Evolutionary conservation across 768 basidiomycete species (phyloP).

Genomic region (Bullera alba): DNA sequence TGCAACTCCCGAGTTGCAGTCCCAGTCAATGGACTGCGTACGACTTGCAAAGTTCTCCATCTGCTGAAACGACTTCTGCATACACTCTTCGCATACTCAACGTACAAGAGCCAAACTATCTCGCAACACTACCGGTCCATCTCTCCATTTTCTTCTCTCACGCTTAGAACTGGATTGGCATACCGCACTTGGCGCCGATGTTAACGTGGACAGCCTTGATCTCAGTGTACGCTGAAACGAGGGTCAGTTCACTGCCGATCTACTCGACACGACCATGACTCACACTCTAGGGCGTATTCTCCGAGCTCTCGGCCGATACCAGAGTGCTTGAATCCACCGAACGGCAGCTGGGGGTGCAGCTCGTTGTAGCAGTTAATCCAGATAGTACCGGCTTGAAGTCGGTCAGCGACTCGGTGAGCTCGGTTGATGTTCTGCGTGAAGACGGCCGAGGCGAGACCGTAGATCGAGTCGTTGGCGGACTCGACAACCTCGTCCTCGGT

Average conservation of each 20-base stretch:
- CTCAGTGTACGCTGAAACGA: conserved; percentile 46
- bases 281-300: conserved; percentile 61
- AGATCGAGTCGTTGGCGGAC: conserved; percentile 78
- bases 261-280: neutral
- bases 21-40: too few species aligned
- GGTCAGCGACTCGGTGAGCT: conserved; percentile 65
- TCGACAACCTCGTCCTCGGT: conserved; percentile 66
- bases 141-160: too few species aligned
- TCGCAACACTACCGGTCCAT: too few species aligned
- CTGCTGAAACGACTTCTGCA: too few species aligned
- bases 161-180: too few species aligned
- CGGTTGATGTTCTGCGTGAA: conserved; percentile 65
- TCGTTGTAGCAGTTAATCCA: conserved; percentile 41
- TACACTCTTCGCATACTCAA: too few species aligned
- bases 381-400: conserved; percentile 67
- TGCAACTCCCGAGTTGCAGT: too few species aligned
- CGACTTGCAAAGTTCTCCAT: too few species aligned
- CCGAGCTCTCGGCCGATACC: conserved; percentile 69
- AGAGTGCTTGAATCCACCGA: conserved; percentile 78
- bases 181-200: conserved; percentile 10
- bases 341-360: conserved; percentile 76
- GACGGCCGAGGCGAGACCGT: conserved; percentile 81
- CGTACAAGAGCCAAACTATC: too few species aligned
- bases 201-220: conserved; percentile 59
- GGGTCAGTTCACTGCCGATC: too few species aligned